Base-by-base conservation (phyloP, 2,329 filamentous ascomycete genomes). In the Penicillium sp. region DNA sequence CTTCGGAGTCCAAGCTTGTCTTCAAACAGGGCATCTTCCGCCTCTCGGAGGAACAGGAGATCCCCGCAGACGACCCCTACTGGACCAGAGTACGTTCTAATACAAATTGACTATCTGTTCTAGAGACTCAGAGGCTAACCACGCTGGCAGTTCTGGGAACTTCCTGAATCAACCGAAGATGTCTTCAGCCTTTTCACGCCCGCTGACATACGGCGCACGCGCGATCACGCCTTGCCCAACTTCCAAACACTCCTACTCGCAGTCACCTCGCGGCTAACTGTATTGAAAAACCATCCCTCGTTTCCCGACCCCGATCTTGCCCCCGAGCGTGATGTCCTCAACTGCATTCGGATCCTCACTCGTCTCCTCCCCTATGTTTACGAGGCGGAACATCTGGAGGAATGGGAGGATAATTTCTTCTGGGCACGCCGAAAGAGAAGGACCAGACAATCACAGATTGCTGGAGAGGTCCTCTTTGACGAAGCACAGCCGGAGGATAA, bases 11-110 rank as follows among this genome's bases (percentile, higher is more conserved):
- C 71, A 97, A 97, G 84, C 87, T 97, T 73, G 91, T 93, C 73
- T 97, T 99, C 84, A 97, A 97, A 80, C 91, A 96, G 79, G 93
- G 93, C 78, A 96, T 97, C 80, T 97, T 97, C 81, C 87, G 90
- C 73, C 86, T 99, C 59, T 94, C 92, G n/a, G 92, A 96, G 75
- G 89, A 96, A 75, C 87, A 88, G 65, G 84, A 90, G 73, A 97
- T 97, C 72, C 84, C 91, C 59, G 86, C 91, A 56, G 89, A 94
- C 77, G 91, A 97, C 79, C 82, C 86, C 19, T 97, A 96, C 80
- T 99, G 94, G 94, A 88, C 89, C 63, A 90, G 91, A 74, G 92
- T 95, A 78, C 71, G 89, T 81, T 56, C 12, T 37, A 19, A 31
- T 38, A 25, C 19, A 17, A 54, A 23, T 15, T 19, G 7, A 31